Conservation (phyloP, 1,139 yeast genomes). For the Saccharomyces uvarum region DNA sequence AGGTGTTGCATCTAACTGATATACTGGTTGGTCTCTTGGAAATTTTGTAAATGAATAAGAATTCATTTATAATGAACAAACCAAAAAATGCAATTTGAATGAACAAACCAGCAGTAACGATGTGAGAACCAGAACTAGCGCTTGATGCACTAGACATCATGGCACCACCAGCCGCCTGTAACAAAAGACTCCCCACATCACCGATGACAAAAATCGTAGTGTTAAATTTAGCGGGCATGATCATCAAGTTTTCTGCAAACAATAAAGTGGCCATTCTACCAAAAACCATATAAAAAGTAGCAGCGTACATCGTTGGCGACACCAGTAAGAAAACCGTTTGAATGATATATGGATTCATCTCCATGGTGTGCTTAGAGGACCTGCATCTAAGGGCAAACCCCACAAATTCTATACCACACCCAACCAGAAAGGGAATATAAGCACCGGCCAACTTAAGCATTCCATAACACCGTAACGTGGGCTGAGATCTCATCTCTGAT, state of each 20-base stretch:
- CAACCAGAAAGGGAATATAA: slow-evolving; percentile 29
- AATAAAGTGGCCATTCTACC: slow-evolving; percentile 33
- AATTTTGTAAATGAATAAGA: slow-evolving; percentile 18
- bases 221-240: slow-evolving; percentile 32
- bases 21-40: slow-evolving; percentile 1
- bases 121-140: slow-evolving; percentile 21
- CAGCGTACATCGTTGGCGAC: slow-evolving; percentile 42
- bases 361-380: slow-evolving; percentile 19
- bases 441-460: slow-evolving; percentile 4
- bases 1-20: slow-evolving; percentile 4
- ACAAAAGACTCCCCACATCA: slow-evolving; percentile 37
- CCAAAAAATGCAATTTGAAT: slow-evolving; percentile 38
- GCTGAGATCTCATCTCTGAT: not conserved
- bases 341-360: slow-evolving; percentile 32
- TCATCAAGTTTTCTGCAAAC: slow-evolving; percentile 28
- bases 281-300: slow-evolving; percentile 40
- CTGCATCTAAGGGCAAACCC: slow-evolving; percentile 36
- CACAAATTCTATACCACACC: slow-evolving; percentile 28
- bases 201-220: slow-evolving; percentile 41
- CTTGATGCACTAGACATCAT: slow-evolving; percentile 25
- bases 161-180: slow-evolving; percentile 43
- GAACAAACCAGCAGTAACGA: slow-evolving; percentile 32
- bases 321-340: slow-evolving; percentile 36
- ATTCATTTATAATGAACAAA: slow-evolving; percentile 28
- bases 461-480: not conserved